Conservation (phyloP, 306 rosid species). For the Trichosanthes cucumerina region DNA sequence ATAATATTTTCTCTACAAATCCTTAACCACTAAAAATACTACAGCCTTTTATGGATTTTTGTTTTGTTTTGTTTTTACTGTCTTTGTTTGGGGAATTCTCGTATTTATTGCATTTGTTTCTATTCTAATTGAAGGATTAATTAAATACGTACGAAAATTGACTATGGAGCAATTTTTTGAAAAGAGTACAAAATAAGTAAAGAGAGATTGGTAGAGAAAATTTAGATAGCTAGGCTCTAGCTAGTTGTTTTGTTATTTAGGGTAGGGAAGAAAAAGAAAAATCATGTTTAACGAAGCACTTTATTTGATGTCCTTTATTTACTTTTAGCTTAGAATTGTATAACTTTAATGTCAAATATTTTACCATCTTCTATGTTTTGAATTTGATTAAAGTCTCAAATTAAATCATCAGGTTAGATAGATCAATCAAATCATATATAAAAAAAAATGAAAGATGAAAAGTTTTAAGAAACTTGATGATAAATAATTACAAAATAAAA, state of each 20-base stretch:
- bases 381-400: neutral
- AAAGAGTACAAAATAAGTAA: neutral
- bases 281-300: neutral
- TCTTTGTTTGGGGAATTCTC: neutral
- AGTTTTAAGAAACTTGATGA: neutral
- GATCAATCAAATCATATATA: neutral
- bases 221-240: neutral
- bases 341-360: neutral
- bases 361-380: too few relatives aligned
- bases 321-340: neutral
- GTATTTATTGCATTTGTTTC: slow-evolving; percentile 1
- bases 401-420: too few relatives aligned
- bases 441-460: neutral
- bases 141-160: neutral
- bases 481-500: neutral
- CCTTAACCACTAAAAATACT: neutral
- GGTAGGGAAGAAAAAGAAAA: neutral
- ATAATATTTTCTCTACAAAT: neutral
- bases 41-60: neutral
- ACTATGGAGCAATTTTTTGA: neutral
- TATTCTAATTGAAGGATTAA: neutral
- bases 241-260: neutral
- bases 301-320: too few relatives aligned
- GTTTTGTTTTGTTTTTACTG: neutral
- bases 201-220: neutral